Conservation (phyloP, 2,329 filamentous ascomycete genomes). For the Aspergillus candidus region DNA sequence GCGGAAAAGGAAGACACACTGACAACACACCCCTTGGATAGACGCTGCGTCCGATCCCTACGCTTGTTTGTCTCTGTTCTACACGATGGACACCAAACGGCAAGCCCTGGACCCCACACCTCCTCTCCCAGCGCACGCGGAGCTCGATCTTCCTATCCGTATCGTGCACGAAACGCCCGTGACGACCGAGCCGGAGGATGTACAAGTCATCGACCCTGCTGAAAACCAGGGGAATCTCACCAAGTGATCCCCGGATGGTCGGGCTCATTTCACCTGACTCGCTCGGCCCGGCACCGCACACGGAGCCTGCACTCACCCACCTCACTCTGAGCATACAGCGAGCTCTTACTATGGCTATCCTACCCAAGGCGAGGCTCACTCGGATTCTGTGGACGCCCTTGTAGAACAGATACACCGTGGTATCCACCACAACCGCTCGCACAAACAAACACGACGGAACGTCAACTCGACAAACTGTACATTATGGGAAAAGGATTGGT, state of each 20-base stretch:
- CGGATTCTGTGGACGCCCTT: too few species aligned
- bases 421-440: too few species aligned
- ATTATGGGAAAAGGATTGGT: background rate
- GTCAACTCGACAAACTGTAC: background rate
- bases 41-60: conserved; percentile 81
- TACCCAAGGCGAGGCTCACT: too few species aligned
- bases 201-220: conserved; percentile 8
- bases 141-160: conserved; percentile 58
- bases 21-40: conserved; percentile 32
- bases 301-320: too few species aligned
- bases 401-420: too few species aligned
- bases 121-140: conserved; percentile 62
- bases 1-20: conserved; percentile 15
- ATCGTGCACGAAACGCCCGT: conserved; percentile 5
- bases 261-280: too few species aligned
- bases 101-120: conserved; percentile 62
- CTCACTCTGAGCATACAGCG: too few species aligned
- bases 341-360: too few species aligned
- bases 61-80: conserved; percentile 66
- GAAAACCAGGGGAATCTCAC: background rate
- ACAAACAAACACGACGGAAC: too few species aligned
- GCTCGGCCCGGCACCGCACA: too few species aligned
- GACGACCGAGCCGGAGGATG: conserved; percentile 7
- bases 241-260: background rate
- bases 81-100: conserved; percentile 64